Evolutionary conservation across 2,329 filamentous ascomycete species (phyloP).

Genomic region (Aureobasidium sp.): DNA sequence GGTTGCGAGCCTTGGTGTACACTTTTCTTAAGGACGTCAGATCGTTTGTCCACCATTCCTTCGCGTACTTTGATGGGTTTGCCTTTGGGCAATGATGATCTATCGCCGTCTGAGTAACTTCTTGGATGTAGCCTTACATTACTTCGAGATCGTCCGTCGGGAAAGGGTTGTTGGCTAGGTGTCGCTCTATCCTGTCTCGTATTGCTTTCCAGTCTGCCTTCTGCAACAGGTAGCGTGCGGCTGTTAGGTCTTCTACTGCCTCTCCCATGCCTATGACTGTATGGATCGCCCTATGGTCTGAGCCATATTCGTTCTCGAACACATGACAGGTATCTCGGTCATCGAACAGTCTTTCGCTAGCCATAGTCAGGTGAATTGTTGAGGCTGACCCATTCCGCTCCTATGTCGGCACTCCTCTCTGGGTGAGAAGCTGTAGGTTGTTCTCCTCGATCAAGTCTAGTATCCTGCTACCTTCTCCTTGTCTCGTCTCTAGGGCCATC

Average conservation of each 20-base stretch:
- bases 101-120: conserved; percentile 18
- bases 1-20: neutral
- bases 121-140: neutral
- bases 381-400: neutral
- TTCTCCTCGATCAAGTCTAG: neutral
- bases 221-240: neutral
- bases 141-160: conserved; percentile 2
- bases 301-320: conserved; percentile 1
- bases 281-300: conserved; percentile 6
- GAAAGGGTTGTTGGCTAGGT: neutral
- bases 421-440: neutral
- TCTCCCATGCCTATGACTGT: neutral
- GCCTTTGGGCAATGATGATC: conserved; percentile 22
- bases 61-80: conserved; percentile 25
- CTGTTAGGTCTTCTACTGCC: neutral
- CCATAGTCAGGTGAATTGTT: neutral
- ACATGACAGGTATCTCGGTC: neutral
- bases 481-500: neutral
- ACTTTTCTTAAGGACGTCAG: neutral
- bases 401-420: neutral
- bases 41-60: conserved; percentile 27
- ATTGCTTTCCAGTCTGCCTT: conserved; percentile 5
- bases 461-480: neutral
- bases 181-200: neutral
- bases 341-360: neutral